These are phyloP conservation scores for Phytophthora meadii DNA, from an alignment of 352 stramenopile species.

Conservation along the genomic window DNA sequence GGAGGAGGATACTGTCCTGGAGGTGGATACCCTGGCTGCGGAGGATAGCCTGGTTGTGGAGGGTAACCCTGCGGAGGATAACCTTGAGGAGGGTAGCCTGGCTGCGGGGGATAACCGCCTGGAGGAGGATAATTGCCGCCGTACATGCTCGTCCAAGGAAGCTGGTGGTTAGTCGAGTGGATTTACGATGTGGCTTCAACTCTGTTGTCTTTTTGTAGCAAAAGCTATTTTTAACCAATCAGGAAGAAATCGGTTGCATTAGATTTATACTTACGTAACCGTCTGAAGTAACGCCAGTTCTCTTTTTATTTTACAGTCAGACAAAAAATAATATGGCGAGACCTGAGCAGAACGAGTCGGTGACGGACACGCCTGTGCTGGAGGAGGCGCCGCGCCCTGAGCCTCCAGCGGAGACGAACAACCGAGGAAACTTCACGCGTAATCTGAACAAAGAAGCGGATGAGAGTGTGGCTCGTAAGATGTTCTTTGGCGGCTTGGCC, in stretches of 20 bases:
- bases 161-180: slow-evolving; percentile 19
- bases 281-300: slow-evolving; percentile 24
- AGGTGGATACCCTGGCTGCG: slow-evolving; percentile 47
- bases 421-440: slow-evolving; percentile 88
- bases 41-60: slow-evolving; percentile 22
- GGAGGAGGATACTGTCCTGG: slow-evolving; percentile 35
- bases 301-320: background rate
- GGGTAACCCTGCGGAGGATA: slow-evolving; percentile 26
- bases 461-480: slow-evolving; percentile 76
- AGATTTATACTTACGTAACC: background rate
- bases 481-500: slow-evolving; percentile 80
- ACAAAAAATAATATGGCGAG: slow-evolving; percentile 28
- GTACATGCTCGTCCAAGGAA: slow-evolving; percentile 28
- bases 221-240: background rate
- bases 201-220: slow-evolving; percentile 25
- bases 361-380: slow-evolving; percentile 66
- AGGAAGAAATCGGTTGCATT: too few relatives aligned
- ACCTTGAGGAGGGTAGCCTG: slow-evolving; percentile 33
- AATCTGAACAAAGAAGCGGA: slow-evolving; percentile 87
- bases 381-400: slow-evolving; percentile 45
- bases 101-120: slow-evolving; percentile 7
- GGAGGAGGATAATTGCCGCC: slow-evolving; percentile 24
- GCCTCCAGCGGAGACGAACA: slow-evolving; percentile 52
- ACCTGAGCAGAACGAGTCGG: slow-evolving; percentile 31
- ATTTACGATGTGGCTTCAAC: slow-evolving; percentile 31